Conservation (phyloP, 140 eudicot species). For the Senecio squalidus region DNA sequence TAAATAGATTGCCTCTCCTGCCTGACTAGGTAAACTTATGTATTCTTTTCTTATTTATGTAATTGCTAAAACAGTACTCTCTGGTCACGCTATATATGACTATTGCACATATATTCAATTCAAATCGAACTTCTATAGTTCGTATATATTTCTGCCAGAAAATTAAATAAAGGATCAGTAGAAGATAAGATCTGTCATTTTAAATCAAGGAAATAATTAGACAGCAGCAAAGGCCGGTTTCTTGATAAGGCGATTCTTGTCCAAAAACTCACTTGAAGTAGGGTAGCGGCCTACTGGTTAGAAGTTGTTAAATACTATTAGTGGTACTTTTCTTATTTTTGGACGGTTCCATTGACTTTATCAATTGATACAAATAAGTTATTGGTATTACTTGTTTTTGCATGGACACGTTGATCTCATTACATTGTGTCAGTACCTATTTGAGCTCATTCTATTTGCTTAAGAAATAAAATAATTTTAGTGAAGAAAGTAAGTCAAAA, state of each 20-base stretch:
- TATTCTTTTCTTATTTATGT: background rate
- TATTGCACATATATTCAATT: constrained; percentile 5
- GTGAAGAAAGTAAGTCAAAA: constrained; percentile 2
- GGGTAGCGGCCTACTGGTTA: constrained; percentile 5
- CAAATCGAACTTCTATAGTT: background rate
- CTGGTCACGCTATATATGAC: constrained; percentile 8
- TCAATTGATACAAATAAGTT: background rate
- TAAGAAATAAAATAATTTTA: background rate
- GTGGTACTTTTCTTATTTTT: constrained; percentile 1
- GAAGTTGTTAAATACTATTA: constrained; percentile 10
- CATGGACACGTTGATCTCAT: constrained; percentile 7
- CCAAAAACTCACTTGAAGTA: constrained; percentile 19
- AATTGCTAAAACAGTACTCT: constrained; percentile 3
- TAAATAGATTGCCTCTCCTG: constrained; percentile 64
- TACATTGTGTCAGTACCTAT: constrained; percentile 16
- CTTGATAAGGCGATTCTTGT: constrained; percentile 25
- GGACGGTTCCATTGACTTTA: constrained; percentile 32
- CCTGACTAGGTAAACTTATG: constrained; percentile 47
- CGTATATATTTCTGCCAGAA: background rate
- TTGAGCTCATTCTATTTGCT: constrained; percentile 12
- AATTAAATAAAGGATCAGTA: background rate
- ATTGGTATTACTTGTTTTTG: background rate
- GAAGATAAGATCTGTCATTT: constrained; percentile 7
- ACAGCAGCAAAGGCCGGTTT: constrained; percentile 17
- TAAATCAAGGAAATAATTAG: constrained; percentile 11